Base-by-base conservation (phyloP, 495 filamentous ascomycete species). In the Penicillium psychrofluorescens region DNA sequence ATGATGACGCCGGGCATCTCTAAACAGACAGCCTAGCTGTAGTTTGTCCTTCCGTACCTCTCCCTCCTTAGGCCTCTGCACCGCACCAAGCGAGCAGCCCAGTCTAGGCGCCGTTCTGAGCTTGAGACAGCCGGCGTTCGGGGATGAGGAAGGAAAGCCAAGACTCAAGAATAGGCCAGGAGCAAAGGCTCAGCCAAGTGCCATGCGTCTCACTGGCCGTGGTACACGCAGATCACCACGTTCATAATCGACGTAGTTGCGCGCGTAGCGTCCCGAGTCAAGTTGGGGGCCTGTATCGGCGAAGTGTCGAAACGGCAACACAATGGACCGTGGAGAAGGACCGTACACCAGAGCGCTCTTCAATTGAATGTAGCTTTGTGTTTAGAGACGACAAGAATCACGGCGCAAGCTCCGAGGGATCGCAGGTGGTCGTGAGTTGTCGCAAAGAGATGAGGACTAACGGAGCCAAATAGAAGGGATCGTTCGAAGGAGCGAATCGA, bases 1-100 rank as follows among this genome's bases (percentile, higher is more conserved):
- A 73, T 73, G 56, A 71, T 50, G 53, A 73, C 59, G 35, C 69
- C 69, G 58, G 69, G 69, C 69, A 73, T 73, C 36, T 68, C 62
- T 64, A 38, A 38, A 40, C 28, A 7, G 12, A 37, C 14, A 35
- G 37, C 31, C 36, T 48, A 13, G 32, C 41, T 28, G 38, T 12
- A 35, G 36, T 35, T 44, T 45, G 32, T 50, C 40, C 28, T 27
- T 48, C 36, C 14, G 40, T 40, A 49, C 54, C 57, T 58, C 61
- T 56, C 59, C 55, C 55, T 59, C 55, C 62, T 58, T 54, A 42
- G 48, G 59, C 54, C 54, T 52, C 54, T 61, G 53, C 55, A 53
- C 61, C 42, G 53, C 46, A 54, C 56, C 52, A 51, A 54, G 44
- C 45, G 48, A 59, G 55, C 46, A 39, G 54, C 48, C 46, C 37